These are phyloP conservation scores for Peronospora destructor DNA, from an alignment of 352 stramenopile genomes.

Conservation along the genomic window DNA sequence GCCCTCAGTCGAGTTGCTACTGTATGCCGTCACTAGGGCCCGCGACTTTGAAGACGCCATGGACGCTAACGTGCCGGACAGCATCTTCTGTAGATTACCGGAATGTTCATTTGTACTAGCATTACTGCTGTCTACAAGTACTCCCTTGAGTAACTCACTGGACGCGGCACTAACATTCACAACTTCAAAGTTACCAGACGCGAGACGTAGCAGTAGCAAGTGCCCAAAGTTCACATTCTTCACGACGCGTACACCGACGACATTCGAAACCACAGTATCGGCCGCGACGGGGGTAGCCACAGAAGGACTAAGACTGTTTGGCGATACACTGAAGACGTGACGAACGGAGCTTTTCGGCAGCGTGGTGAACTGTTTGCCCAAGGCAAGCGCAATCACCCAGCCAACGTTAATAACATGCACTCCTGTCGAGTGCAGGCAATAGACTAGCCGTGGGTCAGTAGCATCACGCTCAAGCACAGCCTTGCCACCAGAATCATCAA, in stretches of 20 bases:
- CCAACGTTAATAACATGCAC: constrained; percentile 72
- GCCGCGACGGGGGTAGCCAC: not conserved
- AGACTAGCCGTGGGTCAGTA: constrained; percentile 52
- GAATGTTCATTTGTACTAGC: constrained; percentile 1
- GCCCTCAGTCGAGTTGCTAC: constrained; percentile 13
- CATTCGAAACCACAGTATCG: constrained; percentile 32
- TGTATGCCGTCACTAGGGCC: constrained; percentile 2
- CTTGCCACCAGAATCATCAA: constrained; percentile 65
- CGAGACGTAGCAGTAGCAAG: constrained; percentile 62
- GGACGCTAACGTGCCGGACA: constrained; percentile 49
- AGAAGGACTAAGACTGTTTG: constrained; percentile 14
- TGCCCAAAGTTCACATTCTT: constrained; percentile 78
- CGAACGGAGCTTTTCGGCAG: constrained; percentile 64
- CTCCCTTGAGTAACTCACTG: constrained; percentile 60
- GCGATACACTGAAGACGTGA: constrained; percentile 73
- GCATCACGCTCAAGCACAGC: constrained; percentile 44
- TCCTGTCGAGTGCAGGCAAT: constrained; percentile 70
- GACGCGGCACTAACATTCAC: constrained; percentile 74
- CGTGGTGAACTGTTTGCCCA: constrained; percentile 49
- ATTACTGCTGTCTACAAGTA: constrained; percentile 31
- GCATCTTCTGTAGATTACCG: constrained; percentile 27
- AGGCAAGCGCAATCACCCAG: constrained; percentile 56
- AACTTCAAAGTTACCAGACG: constrained; percentile 66
- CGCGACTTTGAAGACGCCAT: constrained; percentile 37
- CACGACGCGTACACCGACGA: constrained; percentile 56